A percentile compares a stretch with the other conserved stretches of the same genome.
These are phyloP conservation scores for Leptographium flavum DNA, from an alignment of 2,329 filamentous ascomycete genomes.

Conservation along the genomic window DNA sequence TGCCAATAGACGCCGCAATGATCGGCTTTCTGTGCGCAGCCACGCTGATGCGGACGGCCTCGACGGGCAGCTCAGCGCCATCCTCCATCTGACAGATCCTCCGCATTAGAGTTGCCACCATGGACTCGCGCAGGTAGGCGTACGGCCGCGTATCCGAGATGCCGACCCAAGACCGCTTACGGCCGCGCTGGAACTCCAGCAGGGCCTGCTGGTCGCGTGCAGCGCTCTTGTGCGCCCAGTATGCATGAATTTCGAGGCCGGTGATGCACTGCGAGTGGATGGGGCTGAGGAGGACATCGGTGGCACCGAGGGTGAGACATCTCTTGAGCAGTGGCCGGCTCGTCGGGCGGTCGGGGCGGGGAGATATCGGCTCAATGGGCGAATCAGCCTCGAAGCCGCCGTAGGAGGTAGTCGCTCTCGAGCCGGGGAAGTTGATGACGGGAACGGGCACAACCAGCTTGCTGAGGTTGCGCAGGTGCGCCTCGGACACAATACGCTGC, in stretches of 20 bases:
- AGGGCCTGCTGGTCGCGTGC: conserved; percentile 58
- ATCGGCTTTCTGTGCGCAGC: conserved; percentile 47
- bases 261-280: conserved; percentile 60
- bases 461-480: conserved; percentile 38
- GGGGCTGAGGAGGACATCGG: conserved; percentile 74
- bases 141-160: conserved; percentile 75
- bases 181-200: conserved; percentile 55
- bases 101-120: conserved; percentile 85
- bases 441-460: conserved; percentile 43
- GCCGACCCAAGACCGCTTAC: conserved; percentile 87
- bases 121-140: conserved; percentile 78
- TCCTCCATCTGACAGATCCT: conserved; percentile 59
- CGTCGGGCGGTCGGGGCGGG: conserved; percentile 12
- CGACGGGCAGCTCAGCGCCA: conserved; percentile 46
- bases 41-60: conserved; percentile 53
- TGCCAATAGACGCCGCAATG: conserved; percentile 56
- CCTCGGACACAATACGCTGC: conserved; percentile 43
- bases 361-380: neutral
- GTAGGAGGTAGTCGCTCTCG: neutral
- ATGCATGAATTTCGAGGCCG: conserved; percentile 68
- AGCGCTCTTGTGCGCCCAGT: conserved; percentile 66
- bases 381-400: neutral
- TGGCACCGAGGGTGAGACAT: conserved; percentile 74
- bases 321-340: conserved; percentile 41
- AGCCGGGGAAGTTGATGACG: conserved; percentile 28